These are phyloP conservation scores for Bryoglossum gracile DNA, from an alignment of 495 filamentous ascomycete genomes.

Conservation along the genomic window DNA sequence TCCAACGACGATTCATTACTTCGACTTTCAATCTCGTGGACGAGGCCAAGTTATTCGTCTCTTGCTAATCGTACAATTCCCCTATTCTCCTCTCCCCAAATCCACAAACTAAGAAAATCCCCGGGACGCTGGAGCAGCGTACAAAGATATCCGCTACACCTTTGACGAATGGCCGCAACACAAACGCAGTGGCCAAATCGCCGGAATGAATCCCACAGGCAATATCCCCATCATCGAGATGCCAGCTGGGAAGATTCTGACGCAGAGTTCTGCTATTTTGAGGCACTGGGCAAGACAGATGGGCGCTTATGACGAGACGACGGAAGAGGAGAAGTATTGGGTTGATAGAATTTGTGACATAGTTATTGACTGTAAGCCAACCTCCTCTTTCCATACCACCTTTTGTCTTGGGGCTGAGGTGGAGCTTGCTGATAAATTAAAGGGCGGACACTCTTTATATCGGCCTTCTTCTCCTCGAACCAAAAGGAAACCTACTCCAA, in stretches of 20 bases:
- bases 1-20: slow-evolving; percentile 24
- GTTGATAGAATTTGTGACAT: slow-evolving; percentile 39
- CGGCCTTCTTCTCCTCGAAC: slow-evolving; percentile 23
- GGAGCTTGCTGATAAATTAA: slow-evolving; percentile 4
- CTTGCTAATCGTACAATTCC: slow-evolving; percentile 22
- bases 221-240: slow-evolving; percentile 37
- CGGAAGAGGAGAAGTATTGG: slow-evolving; percentile 35
- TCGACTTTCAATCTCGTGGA: slow-evolving; percentile 36
- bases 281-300: slow-evolving; percentile 35
- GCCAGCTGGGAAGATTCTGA: slow-evolving; percentile 30
- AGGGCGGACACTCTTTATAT: slow-evolving; percentile 28
- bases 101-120: slow-evolving; percentile 12
- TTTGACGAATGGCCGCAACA: slow-evolving; percentile 33
- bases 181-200: slow-evolving; percentile 28
- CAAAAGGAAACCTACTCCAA: slow-evolving; percentile 20
- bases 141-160: slow-evolving; percentile 34
- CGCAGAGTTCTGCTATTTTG: slow-evolving; percentile 35
- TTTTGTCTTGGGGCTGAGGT: not conserved
- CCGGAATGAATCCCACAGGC: slow-evolving; percentile 29
- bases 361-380: slow-evolving; percentile 33
- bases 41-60: slow-evolving; percentile 38
- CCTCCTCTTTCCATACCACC: too few relatives aligned
- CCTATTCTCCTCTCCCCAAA: too few relatives aligned
- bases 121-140: slow-evolving; percentile 37
- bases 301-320: slow-evolving; percentile 33